These are phyloP conservation scores for Pseudogymnoascus sp. DNA, from an alignment of 2,329 filamentous ascomycete species.

Conservation along the genomic window DNA sequence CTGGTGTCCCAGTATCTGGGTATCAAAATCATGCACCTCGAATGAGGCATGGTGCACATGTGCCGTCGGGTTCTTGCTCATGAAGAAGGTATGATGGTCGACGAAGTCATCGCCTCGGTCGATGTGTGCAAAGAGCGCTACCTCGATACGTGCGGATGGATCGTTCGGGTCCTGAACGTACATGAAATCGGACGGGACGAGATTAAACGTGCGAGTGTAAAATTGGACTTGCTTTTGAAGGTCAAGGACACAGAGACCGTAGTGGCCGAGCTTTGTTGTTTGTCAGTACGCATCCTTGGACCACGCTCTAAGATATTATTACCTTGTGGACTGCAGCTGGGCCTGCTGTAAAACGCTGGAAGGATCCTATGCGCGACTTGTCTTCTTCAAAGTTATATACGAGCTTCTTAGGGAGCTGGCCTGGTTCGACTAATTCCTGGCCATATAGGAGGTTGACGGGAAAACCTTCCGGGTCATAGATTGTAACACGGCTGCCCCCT, in stretches of 20 bases:
- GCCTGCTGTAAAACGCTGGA: constrained; percentile 43
- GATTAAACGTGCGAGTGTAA: constrained; percentile 42
- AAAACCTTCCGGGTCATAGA: constrained; percentile 45
- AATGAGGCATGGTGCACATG: constrained; percentile 56
- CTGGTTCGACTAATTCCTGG: constrained; percentile 34
- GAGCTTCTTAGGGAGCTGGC: constrained; percentile 33
- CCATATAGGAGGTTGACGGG: constrained; percentile 50
- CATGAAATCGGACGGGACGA: constrained; percentile 37
- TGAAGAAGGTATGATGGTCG: constrained; percentile 50
- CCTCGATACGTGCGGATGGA: constrained; percentile 25
- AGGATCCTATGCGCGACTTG: constrained; percentile 41
- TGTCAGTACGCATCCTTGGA: constrained; percentile 39
- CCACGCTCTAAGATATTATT: too few species aligned
- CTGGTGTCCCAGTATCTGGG: constrained; percentile 56
- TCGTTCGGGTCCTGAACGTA: constrained; percentile 9
- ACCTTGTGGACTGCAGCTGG: constrained; percentile 39
- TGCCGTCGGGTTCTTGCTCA: constrained; percentile 27
- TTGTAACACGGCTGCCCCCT: constrained; percentile 43
- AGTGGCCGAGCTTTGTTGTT: constrained; percentile 39
- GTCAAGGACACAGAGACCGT: constrained; percentile 44
- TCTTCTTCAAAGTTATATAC: constrained; percentile 40
- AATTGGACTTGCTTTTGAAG: constrained; percentile 42
- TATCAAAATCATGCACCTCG: constrained; percentile 64
- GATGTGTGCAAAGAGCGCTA: constrained; percentile 44
- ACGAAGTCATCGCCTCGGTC: constrained; percentile 40